Conservation (phyloP, 768 basidiomycete species). For the Kondoa malvinella region DNA sequence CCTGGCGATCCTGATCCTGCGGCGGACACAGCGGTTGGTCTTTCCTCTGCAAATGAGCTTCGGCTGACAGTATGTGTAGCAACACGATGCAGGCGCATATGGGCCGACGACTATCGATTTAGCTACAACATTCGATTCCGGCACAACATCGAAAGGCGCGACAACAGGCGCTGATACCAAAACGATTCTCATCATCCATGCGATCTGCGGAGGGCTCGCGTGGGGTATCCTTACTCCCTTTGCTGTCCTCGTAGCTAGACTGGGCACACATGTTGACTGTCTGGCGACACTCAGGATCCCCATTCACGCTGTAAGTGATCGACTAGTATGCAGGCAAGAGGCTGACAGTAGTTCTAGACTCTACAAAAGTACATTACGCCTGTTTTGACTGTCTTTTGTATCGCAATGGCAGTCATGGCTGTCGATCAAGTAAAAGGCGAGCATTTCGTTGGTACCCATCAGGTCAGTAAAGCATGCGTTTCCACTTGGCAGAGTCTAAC, state of each 20-base stretch:
- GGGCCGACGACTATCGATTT: background rate
- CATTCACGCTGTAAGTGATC: background rate
- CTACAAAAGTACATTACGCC: background rate
- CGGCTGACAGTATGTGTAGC: too few relatives aligned
- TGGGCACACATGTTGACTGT: background rate
- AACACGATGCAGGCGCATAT: background rate
- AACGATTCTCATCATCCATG: background rate
- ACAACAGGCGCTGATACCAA: background rate
- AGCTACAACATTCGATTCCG: background rate
- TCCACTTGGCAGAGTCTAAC: background rate
- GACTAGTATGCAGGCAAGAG: background rate
- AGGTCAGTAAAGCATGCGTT: background rate
- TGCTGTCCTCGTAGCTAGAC: background rate
- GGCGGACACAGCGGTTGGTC: background rate
- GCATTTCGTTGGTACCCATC: background rate
- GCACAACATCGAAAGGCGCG: background rate
- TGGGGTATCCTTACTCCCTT: background rate
- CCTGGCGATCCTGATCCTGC: background rate
- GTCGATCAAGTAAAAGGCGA: background rate
- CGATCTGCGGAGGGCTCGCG: background rate
- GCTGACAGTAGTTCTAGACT: background rate
- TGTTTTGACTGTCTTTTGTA: background rate
- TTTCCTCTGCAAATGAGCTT: background rate
- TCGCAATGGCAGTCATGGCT: background rate
- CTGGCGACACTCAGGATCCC: background rate